Base-by-base conservation (phyloP, 192 early-diverging fungal genomes). In the Coemansia sp. region DNA sequence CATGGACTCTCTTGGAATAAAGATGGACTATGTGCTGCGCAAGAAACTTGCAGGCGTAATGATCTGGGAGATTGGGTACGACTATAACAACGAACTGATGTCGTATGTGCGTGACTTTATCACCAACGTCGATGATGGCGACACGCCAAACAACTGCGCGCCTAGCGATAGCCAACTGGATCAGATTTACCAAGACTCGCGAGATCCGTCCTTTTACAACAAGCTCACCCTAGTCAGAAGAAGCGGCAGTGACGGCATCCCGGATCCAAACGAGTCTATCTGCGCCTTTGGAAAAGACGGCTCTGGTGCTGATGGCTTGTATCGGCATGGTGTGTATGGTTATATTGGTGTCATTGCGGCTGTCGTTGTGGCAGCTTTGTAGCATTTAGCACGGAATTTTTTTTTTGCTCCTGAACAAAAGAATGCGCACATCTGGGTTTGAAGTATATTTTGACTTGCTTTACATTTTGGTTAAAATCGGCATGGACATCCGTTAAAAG, bases 61-160 rank as follows among this genome's bases (percentile, higher is more conserved):
- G 90, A 77, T 91, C 44, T 92, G 91, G 90, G 90, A 87, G 30
- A 72, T 92, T 24, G 85, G 87, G 63, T 85, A 90, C 67, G 90
- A 83, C 72, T 83, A 92, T 48, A 84, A 88, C 45, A 85, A 85
- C 67, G 90, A 91, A 75, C 69, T 92, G 51, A 62, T 90, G 56
- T 33, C 75, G 52, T 75, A 81, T 26, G 78, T 81, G 48, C 68
- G 73, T 39, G 67, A 81, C 73, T 81, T 81, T 76, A 81, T 81
- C 20, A 35, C 33, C 5, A 45, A 64, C 39, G 10, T 62, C 5
- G 78, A 81, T 55, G 65, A 67, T 49, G 78, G 78, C 33, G n/a
- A 55, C 15, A 48, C 56, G 60, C 67, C 61, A 30, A 69, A 53
- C 33, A 76, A 81, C 73, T 81, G 78, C 39, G 78, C 62, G 33